phyloP scores from a whole-genome alignment of 495 filamentous ascomycete species.

The Astrocystis sublimbata region DNA sequence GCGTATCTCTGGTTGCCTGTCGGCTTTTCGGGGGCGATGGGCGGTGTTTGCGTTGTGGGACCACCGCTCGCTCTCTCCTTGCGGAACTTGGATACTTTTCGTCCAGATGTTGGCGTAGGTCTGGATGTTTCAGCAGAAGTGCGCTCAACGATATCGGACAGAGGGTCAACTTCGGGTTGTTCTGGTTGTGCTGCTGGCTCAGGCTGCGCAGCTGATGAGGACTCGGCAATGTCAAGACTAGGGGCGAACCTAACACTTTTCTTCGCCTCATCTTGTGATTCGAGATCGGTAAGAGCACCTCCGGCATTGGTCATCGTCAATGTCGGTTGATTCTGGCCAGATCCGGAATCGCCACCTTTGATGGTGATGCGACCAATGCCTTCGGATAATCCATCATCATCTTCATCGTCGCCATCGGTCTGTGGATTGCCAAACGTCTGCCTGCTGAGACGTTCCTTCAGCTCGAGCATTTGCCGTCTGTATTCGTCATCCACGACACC shows the following conservation, averaged over 20 bases:
- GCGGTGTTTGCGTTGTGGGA: slow-evolving; percentile 13
- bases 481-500: slow-evolving; percentile 65
- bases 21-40: slow-evolving; percentile 27
- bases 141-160: slow-evolving; percentile 53
- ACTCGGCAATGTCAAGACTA: slow-evolving; percentile 67
- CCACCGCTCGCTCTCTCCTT: slow-evolving; percentile 29
- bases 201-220: slow-evolving; percentile 34
- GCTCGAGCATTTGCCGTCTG: slow-evolving; percentile 70
- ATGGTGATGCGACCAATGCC: slow-evolving; percentile 43
- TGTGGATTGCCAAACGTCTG: slow-evolving; percentile 22
- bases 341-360: slow-evolving; percentile 19
- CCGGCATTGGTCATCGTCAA: background rate
- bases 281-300: background rate
- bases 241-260: slow-evolving; percentile 78
- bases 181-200: slow-evolving; percentile 30
- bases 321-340: background rate
- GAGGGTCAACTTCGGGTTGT: slow-evolving; percentile 39
- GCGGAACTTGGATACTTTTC: slow-evolving; percentile 52
- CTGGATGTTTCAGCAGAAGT: slow-evolving; percentile 45
- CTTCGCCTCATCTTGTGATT: slow-evolving; percentile 40
- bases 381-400: slow-evolving; percentile 33
- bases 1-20: slow-evolving; percentile 19
- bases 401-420: slow-evolving; percentile 22
- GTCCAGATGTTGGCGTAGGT: slow-evolving; percentile 32
- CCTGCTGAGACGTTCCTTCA: slow-evolving; percentile 69